Percentiles rank a stretch among this genome's conserved stretches.
These are phyloP conservation scores for Malus orientalis DNA, from an alignment of 306 rosid species.

Conservation along the genomic window DNA sequence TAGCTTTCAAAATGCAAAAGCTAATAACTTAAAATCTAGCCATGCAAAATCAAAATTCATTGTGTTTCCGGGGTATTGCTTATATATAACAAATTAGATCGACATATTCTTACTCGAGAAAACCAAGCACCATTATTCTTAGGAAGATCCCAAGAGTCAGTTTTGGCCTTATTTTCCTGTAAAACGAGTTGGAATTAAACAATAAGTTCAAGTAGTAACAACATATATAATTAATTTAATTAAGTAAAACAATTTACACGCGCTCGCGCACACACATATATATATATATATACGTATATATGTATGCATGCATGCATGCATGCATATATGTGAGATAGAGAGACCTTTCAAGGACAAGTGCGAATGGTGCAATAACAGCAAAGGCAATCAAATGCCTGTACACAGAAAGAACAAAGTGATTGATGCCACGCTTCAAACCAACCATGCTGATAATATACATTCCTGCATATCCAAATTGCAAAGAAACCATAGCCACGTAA, in stretches of 20 bases:
- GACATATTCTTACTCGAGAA: constrained; percentile 63
- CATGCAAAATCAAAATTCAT: neutral
- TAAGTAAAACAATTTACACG: neutral
- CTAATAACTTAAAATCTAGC: neutral
- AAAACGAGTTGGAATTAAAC: constrained; percentile 2
- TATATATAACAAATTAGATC: neutral
- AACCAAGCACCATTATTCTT: constrained; percentile 68
- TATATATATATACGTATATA: neutral
- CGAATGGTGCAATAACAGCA: constrained; percentile 79
- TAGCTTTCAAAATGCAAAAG: neutral
- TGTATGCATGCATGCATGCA: neutral
- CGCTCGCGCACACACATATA: neutral
- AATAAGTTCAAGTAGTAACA: neutral
- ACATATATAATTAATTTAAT: neutral
- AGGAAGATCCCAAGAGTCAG: constrained; percentile 58
- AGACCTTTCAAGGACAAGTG: constrained; percentile 83
- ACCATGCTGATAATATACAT: constrained; percentile 87
- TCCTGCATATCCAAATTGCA: constrained; percentile 90
- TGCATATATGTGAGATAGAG: neutral
- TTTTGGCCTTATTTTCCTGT: constrained; percentile 81
- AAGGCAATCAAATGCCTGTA: constrained; percentile 92
- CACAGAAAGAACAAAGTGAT: constrained; percentile 84
- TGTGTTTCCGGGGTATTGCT: neutral
- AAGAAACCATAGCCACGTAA: constrained; percentile 77
- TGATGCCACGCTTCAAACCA: constrained; percentile 84